phyloP scores from a whole-genome alignment of 345 rosid species.

The Sonneratia caseolaris region DNA sequence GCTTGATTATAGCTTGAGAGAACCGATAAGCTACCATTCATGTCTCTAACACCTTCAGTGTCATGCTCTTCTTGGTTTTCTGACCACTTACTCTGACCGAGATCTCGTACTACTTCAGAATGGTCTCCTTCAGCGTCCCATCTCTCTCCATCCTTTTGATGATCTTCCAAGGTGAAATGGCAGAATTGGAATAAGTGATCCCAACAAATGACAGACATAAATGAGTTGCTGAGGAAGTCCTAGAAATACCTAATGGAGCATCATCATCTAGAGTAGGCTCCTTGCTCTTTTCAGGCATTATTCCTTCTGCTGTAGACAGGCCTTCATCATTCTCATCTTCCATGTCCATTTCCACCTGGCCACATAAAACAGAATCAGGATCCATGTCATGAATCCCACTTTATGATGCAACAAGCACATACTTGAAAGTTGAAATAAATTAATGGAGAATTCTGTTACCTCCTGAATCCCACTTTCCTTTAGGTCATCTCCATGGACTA shows the following conservation, averaged over 20 bases:
- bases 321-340: constrained; percentile 53
- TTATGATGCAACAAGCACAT: background rate
- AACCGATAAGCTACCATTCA: constrained; percentile 34
- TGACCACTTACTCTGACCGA: constrained; percentile 88
- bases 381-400: background rate
- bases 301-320: constrained; percentile 29
- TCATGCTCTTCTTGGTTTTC: constrained; percentile 55
- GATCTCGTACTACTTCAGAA: constrained; percentile 41
- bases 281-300: constrained; percentile 22
- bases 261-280: constrained; percentile 23
- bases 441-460: constrained; percentile 38
- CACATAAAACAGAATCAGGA: background rate
- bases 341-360: constrained; percentile 93
- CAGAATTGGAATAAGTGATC: background rate
- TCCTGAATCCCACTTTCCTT: constrained; percentile 74
- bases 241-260: constrained; percentile 32
- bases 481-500: constrained; percentile 68
- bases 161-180: constrained; percentile 15
- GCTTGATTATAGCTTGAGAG: constrained; percentile 42
- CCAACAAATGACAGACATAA: background rate
- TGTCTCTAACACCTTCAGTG: constrained; percentile 21
- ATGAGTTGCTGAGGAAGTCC: background rate
- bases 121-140: constrained; percentile 43
- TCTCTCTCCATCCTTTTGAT: constrained; percentile 24
- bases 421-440: constrained; percentile 8